Base-by-base conservation (phyloP, 306 rosid species). In the Cotoneaster glaucophyllus region DNA sequence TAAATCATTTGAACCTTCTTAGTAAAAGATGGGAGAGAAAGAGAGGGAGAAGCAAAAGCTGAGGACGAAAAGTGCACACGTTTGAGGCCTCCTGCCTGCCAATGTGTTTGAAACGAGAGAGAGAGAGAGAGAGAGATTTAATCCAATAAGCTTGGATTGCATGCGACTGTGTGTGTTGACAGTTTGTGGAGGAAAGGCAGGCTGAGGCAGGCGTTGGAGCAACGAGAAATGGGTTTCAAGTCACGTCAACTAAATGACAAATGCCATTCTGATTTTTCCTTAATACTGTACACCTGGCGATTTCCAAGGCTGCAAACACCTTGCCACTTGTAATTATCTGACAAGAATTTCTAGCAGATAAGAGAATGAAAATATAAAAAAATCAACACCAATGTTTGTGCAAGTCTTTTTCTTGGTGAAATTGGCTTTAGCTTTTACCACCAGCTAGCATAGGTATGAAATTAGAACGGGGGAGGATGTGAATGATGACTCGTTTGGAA, bases 61-160 rank as follows among this genome's bases (percentile, higher is more conserved):
- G 83, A 82, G 96, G 96, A 84, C 64, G 89, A 80, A 7, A 84
- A 81, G 11, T 58, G 85, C 32, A 88, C 96, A 87, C 93, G 90
- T 80, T 72, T 78, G 71, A 69, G 76, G 67, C 29, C 79, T 37
- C 41, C 41, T 37, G 41, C 41, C 9, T 37, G 41, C 17, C 52
- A 53, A 56, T 12, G 18, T 11, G 12, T 70, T 25, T 11, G 44
- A 67, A 31, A 79, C 10, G 14, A 63, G 39, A 39, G 14, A 53
- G 37, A 39, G 64, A 31, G 75, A 2, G 14, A 63, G 39, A 39
- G 14, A 4, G 75, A 67, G 31, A 56, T 61, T 5, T 70, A 22
- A 72, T 57, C 67, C 56, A 8, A 17, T 72, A 22, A 57, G 67
- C 13, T 56, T 71, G 15, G 21, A 9, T 15, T 21, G 61, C 0